phyloP scores from a whole-genome alignment of 345 rosid species.

The Eucalyptus sideroxylon region DNA sequence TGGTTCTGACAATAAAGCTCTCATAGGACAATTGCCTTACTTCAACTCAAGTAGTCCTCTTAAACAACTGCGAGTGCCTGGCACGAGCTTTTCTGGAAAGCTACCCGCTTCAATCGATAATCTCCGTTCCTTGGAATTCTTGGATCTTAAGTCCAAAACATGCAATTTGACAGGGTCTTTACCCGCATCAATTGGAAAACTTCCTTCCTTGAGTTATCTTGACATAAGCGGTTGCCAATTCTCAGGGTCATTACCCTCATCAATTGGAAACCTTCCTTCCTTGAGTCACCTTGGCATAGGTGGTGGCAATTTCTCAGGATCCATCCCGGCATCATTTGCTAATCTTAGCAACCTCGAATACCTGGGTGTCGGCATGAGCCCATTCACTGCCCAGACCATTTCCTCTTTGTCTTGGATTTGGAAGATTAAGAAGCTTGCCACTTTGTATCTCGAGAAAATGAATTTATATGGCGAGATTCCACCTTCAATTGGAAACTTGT shows the following conservation, averaged over 20 bases:
- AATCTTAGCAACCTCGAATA: background rate
- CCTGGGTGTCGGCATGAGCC: background rate
- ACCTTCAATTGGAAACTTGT: background rate
- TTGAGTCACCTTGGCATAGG: background rate
- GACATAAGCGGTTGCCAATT: background rate
- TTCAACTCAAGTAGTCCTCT: background rate
- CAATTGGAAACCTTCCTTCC: background rate
- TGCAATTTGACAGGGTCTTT: background rate
- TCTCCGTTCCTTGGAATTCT: background rate
- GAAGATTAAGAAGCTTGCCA: background rate
- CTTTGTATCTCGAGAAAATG: fast-evolving
- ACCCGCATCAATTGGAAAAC: background rate
- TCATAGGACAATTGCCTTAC: background rate
- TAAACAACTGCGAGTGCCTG: background rate
- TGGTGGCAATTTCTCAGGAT: background rate
- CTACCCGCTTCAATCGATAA: background rate
- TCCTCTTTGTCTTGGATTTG: background rate
- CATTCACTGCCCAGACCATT: background rate
- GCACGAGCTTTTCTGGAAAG: background rate
- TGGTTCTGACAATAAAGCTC: background rate
- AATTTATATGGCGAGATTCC: background rate
- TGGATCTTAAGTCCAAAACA: fast-evolving
- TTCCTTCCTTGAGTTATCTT: background rate
- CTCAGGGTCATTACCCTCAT: background rate
- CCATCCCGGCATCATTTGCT: background rate